These are phyloP conservation scores for Trametes cubensis DNA, from an alignment of 768 basidiomycete genomes.

Conservation along the genomic window DNA sequence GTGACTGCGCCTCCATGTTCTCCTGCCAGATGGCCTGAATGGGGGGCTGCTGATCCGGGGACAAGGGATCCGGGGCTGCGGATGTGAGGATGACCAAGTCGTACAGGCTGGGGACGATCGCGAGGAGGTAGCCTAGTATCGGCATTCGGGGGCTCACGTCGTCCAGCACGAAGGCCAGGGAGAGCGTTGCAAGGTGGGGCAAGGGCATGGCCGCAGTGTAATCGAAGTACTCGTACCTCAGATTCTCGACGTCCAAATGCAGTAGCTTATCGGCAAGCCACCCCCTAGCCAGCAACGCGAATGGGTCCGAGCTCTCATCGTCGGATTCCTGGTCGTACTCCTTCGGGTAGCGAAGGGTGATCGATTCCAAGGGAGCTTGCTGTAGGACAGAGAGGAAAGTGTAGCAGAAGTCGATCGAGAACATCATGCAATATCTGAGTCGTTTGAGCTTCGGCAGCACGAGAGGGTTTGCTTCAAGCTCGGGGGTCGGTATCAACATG, in stretches of 20 bases:
- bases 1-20: not conserved
- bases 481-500: not conserved
- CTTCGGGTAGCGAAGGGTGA: not conserved
- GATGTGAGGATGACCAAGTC: not conserved
- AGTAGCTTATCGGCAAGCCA: not conserved
- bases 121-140: conserved; percentile 2
- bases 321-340: conserved; percentile 1
- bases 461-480: not conserved
- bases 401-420: conserved; percentile 2
- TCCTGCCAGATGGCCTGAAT: not conserved
- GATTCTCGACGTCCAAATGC: conserved; percentile 2
- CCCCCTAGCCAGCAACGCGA: not conserved
- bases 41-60: not conserved
- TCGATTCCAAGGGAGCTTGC: not conserved
- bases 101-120: not conserved
- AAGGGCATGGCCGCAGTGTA: not conserved
- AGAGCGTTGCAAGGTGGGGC: not conserved
- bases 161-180: not conserved
- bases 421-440: conserved; percentile 3
- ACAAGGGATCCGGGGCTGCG: not conserved
- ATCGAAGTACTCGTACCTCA: conserved; percentile 2
- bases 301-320: not conserved
- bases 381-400: not conserved
- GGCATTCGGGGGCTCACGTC: not conserved
- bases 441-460: not conserved